phyloP scores from a whole-genome alignment of 2,329 filamentous ascomycete genomes.

The Penicillium sp. region DNA sequence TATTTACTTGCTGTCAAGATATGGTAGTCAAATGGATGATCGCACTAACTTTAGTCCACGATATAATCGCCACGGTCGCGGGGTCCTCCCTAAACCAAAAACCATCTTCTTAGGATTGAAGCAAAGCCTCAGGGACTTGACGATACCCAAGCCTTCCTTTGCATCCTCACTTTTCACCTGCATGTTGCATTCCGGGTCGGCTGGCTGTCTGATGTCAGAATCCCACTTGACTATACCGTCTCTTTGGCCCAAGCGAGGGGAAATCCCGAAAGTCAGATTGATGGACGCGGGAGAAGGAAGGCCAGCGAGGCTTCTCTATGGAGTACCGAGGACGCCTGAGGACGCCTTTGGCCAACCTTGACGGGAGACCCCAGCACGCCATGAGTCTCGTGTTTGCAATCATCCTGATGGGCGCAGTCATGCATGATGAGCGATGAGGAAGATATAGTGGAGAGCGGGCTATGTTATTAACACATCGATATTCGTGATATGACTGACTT shows the following conservation, averaged over 20 bases:
- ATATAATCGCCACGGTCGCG: not conserved
- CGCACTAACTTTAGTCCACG: not conserved
- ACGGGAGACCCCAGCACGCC: conserved; percentile 7
- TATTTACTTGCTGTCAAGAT: not conserved
- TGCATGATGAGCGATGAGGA: conserved; percentile 5
- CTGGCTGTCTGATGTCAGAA: conserved; percentile 1
- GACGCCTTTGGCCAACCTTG: conserved; percentile 1
- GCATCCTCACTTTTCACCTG: not conserved
- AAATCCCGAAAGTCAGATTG: not conserved
- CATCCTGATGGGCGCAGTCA: not conserved
- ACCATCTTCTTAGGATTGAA: no score
- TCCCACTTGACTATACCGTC: not conserved
- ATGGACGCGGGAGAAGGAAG: not conserved
- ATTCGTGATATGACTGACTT: not conserved
- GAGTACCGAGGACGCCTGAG: not conserved
- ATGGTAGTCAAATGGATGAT: not conserved
- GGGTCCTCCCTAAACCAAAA: not conserved
- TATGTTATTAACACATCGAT: not conserved
- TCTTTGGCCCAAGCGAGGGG: not conserved
- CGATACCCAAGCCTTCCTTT: not conserved
- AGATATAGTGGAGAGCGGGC: not conserved
- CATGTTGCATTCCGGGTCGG: not conserved
- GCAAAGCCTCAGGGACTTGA: not conserved
- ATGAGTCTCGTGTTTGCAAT: conserved; percentile 4
- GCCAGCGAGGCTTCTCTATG: conserved; percentile 2